Base-by-base conservation (phyloP, 768 basidiomycete species). In the Dendrothele bispora region DNA sequence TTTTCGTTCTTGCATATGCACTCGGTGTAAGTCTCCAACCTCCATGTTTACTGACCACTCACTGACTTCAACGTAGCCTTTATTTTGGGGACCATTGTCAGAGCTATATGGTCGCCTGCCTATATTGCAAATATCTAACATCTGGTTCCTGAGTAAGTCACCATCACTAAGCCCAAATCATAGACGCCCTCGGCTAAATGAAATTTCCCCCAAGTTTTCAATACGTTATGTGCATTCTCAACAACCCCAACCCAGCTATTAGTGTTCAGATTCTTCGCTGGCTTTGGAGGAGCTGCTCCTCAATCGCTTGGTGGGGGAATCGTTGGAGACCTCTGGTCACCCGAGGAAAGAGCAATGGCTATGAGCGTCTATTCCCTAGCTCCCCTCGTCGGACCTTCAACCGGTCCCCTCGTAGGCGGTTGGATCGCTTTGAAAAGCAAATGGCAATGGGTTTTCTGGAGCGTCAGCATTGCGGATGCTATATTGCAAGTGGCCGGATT, bases 371-470 rank as follows among this genome's bases (percentile, higher is more conserved):
- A 79, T 50, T 75, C 78, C 2, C 55, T 83, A 6, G 80, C 78
- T 14, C 79, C 81, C 5, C 48, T 83, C 8, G 68, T 83, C 7
- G 81, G 75, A 18, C 68, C 68, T 24, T 61, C 66, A 17, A 64
- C 62, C 2, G 67, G 81, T 21, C 73, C 60, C 17, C 51, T 70
- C 8, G 60, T 68, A 26, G 53, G 59, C 11, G 59, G 55, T 14
- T 76, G 75, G 78, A 73, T 85, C 17, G 75, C 76, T 0, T 63
- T 83, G 38, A 69, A 65, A 12, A 64, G 72, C 0, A 72, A 72
- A 1, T 83, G 82, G 82, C 68, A 75, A 55, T 83, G 80, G 81
- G 78, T 80, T 27, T 84, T 84, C 58, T 80, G 79, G 73, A 71
- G 75, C 6, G 77, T 78, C 12, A 77, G 67, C 41, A 78, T 83